Evolutionary conservation across 129 eudicot genomes (phyloP), one percentile per base, ranked within the genome.

Genomic region (Pittosporum tobira): DNA sequence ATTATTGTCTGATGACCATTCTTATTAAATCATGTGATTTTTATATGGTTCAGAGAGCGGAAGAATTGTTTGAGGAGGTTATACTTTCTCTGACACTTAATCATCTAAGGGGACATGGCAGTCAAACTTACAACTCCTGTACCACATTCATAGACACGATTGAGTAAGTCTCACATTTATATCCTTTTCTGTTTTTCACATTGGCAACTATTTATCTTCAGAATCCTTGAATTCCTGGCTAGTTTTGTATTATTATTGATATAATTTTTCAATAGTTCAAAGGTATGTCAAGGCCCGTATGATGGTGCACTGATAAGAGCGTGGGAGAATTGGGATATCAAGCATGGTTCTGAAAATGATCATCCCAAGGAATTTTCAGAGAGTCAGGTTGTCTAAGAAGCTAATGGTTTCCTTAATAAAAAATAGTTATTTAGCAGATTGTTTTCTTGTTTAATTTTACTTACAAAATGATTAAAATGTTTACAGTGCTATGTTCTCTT

Each of bases 21-120:
- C 23, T 18, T 70, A 50, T 29, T 59, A 26, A 28, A 27, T 49
- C 27, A 16, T 29, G 22, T 27, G 0, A 26, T 20, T 66, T 20
- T 72, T 13, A 48, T 48, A 36, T 76, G 59, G 42, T 72, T 64
- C 75, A 93, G 99, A 81, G 83, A 75, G 73, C 94, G 23, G 82
- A 81, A 60, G 99, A 93, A 64, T 49, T 93, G 62, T 81, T 93
- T 47, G 96, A 93, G 84, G 99, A 93, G 65, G 96, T 87, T 57
- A 71, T 81, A 60, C 94, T 93, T 31, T 79, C 94, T 19, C 65
- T 78, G 66, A 87, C 99, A 44, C 84, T 93, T 31, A 93, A 87
- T 81, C 86, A 64, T 30, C 66, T 87, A 57, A 75, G 99, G 62
- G 91, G 82, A 31, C 64, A 45, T 61, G 79, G 59, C 27, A 69